Percentiles rank a stretch among this genome's conserved stretches.
phyloP scores from a whole-genome alignment of 805 yeast species.

The Saturnispora quitensis region DNA sequence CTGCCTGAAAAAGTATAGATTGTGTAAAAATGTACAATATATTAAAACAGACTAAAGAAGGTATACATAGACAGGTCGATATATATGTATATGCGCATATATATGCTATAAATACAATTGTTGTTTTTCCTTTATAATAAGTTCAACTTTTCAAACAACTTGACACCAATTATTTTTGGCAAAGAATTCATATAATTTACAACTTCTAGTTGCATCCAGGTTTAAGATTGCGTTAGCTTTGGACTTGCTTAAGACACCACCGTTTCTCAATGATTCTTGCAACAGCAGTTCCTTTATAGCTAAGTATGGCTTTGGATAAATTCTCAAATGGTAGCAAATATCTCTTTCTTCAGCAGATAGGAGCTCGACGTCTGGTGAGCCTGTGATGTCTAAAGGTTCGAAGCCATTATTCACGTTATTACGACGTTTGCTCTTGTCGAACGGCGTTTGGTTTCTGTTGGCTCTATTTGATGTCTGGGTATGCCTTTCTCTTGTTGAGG shows the following conservation, averaged over 20 bases:
- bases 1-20: not conserved
- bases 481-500: slow-evolving; percentile 22
- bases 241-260: slow-evolving; percentile 75
- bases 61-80: not conserved
- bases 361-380: slow-evolving; percentile 73
- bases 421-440: slow-evolving; percentile 19
- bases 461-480: slow-evolving; percentile 25
- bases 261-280: slow-evolving; percentile 76
- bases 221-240: slow-evolving; percentile 77
- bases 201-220: slow-evolving; percentile 80
- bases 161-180: slow-evolving; percentile 83
- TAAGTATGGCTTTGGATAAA: slow-evolving; percentile 86
- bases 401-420: slow-evolving; percentile 15
- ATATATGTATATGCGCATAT: not conserved
- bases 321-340: slow-evolving; percentile 72
- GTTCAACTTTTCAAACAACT: slow-evolving; percentile 8
- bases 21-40: not conserved
- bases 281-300: slow-evolving; percentile 86
- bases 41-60: not conserved
- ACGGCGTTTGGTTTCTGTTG: slow-evolving; percentile 25
- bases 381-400: slow-evolving; percentile 59
- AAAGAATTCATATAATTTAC: slow-evolving; percentile 86
- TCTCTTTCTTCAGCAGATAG: slow-evolving; percentile 83
- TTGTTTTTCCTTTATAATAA: not conserved
- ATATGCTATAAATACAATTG: slow-evolving; percentile 2